Percentiles rank a stretch among this genome's conserved stretches.
phyloP scores from a whole-genome alignment of 345 rosid species.

The Rhodamnia rubescens region DNA sequence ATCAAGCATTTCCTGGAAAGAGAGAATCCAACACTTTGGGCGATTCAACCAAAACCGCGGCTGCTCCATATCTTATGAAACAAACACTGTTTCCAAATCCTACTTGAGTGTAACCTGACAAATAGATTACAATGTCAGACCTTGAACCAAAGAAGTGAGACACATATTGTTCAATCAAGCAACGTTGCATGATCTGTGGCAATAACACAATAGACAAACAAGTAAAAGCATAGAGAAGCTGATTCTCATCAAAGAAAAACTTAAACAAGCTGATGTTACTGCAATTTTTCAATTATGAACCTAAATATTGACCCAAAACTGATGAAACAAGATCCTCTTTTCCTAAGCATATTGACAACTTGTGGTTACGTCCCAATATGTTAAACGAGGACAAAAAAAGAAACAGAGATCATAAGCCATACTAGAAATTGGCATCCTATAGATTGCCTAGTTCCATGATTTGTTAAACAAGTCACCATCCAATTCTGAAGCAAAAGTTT shows the following conservation, averaged over 20 bases:
- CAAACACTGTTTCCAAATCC: constrained; percentile 25
- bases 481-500: background rate
- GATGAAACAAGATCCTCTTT: background rate
- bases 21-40: constrained; percentile 44
- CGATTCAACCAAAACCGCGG: constrained; percentile 45
- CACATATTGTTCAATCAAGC: background rate
- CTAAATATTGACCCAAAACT: background rate
- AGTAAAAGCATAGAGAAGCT: background rate
- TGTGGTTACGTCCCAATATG: background rate
- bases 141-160: background rate
- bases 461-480: background rate
- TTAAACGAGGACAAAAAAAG: background rate
- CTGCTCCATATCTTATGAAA: constrained; percentile 62
- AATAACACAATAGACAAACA: background rate
- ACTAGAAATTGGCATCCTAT: background rate
- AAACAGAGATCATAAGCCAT: background rate
- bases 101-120: constrained; percentile 46
- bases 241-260: background rate
- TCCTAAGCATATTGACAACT: background rate
- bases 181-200: background rate
- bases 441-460: background rate
- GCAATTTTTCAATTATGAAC: background rate
- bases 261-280: background rate
- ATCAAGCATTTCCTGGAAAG: constrained; percentile 79
- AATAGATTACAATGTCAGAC: background rate